Evolutionary conservation across 1,284 basidiomycete species (phyloP), one percentile per base, ranked within the genome.

Genomic region (Malassezia restricta): DNA sequence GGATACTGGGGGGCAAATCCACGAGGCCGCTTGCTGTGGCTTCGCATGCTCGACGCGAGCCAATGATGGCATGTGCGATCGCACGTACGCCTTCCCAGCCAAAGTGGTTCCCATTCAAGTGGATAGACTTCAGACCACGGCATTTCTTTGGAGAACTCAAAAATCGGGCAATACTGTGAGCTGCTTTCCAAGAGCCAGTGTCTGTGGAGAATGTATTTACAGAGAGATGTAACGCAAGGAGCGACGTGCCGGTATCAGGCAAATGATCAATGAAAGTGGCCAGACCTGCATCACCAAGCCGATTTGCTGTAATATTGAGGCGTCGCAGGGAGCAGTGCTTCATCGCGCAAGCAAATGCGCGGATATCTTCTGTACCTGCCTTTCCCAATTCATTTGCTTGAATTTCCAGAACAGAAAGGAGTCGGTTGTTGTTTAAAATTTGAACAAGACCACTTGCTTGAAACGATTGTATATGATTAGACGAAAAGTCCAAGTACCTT

Each of bases 51-150:
- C n/a, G n/a, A 30, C 42, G 46, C 8, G 52, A 49, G 28, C 52
- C 52, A 8, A 54, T 17, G 6, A 54, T 35, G 6, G 52, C 52
- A 30, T 49, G 37, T 15, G 31, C 52, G 14, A 54, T 49, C 28
- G 35, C 47, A 8, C 52, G 46, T 43, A 54, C 52, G 31, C 47
- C 52, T 3, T n/a, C 41, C 52, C 52, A 54, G 5, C 47, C 47
- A 35, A 54, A 54, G 30, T 49, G 47, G 28, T 49, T 49, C 11
- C 47, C 52, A 30, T 45, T 54, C 20, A 54, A 32, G 14, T 49
- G 47, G 15, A 54, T 17, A 14, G 38, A 40, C 29, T 44, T 35
- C 11, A 54, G 37, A 12, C 38, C 31, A n/a, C 47, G 47, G 27
- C 52, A 44, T 11, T 45, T 45, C 3, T 15, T 17, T 3, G 51